Evolutionary conservation across 1,139 yeast species (phyloP).

Genomic region (Hemisphaericaspora xylofermentans): DNA sequence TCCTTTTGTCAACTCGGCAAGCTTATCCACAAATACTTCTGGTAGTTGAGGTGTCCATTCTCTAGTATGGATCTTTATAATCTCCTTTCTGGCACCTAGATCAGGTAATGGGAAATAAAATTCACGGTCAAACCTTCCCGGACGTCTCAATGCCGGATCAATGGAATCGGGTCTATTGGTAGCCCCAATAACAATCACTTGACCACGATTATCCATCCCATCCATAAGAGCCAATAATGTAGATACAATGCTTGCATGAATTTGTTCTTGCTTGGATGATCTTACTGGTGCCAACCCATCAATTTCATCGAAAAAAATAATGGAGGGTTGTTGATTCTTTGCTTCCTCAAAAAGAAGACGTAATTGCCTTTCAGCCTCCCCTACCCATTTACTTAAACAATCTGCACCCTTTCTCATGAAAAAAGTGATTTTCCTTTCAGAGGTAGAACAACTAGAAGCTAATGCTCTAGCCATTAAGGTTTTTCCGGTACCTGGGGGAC

Average conservation of each 20-base stretch:
- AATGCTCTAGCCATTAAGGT: slow-evolving; percentile 97
- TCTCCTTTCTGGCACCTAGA: slow-evolving; percentile 70
- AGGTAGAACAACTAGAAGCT: slow-evolving; percentile 90
- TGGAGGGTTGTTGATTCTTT: slow-evolving; percentile 90
- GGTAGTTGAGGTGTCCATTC: slow-evolving; percentile 82
- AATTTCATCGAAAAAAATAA: slow-evolving; percentile 93
- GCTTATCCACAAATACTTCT: slow-evolving; percentile 56
- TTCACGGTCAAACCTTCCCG: slow-evolving; percentile 97
- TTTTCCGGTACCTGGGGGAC: slow-evolving; percentile 99
- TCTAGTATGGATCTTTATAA: slow-evolving; percentile 78
- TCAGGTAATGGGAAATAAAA: slow-evolving; percentile 95
- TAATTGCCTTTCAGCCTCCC: slow-evolving; percentile 96
- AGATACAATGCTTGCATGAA: slow-evolving; percentile 95
- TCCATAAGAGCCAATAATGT: slow-evolving; percentile 95
- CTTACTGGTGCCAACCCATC: slow-evolving; percentile 98
- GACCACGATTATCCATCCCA: slow-evolving; percentile 97
- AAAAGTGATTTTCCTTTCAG: slow-evolving; percentile 81
- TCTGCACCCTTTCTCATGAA: slow-evolving; percentile 99
- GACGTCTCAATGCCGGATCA: slow-evolving; percentile 95
- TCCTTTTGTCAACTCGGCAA: slow-evolving; percentile 86
- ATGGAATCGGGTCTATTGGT: slow-evolving; percentile 97
- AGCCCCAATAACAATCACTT: slow-evolving; percentile 96
- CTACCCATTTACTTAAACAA: slow-evolving; percentile 96
- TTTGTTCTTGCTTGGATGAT: slow-evolving; percentile 95
- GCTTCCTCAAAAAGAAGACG: slow-evolving; percentile 93